These are phyloP conservation scores for Bombardia bombarda DNA, from an alignment of 495 filamentous ascomycete species.

Conservation along the genomic window DNA sequence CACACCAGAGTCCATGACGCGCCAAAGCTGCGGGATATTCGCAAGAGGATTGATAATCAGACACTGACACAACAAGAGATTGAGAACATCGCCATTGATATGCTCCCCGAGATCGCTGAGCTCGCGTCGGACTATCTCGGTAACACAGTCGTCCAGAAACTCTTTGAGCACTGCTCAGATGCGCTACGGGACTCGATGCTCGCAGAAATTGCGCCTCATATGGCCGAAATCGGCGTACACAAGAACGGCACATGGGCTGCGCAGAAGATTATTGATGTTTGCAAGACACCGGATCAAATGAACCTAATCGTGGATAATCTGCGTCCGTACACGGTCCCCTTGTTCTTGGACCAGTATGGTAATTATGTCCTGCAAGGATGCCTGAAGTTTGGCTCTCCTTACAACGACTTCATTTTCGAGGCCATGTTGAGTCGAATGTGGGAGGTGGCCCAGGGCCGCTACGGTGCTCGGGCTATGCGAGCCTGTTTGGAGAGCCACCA, in stretches of 20 bases:
- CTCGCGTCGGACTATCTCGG: slow-evolving; percentile 91
- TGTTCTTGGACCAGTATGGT: slow-evolving; percentile 96
- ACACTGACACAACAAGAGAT: slow-evolving; percentile 79
- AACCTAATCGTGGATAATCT: slow-evolving; percentile 73
- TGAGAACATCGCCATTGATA: slow-evolving; percentile 80
- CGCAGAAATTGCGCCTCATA: slow-evolving; percentile 74
- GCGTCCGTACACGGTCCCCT: slow-evolving; percentile 73
- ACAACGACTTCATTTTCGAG: slow-evolving; percentile 96
- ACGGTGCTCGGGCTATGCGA: slow-evolving; percentile 91
- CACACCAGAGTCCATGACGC: slow-evolving; percentile 91
- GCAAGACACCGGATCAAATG: slow-evolving; percentile 78
- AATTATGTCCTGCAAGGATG: slow-evolving; percentile 98
- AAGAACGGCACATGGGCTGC: slow-evolving; percentile 99
- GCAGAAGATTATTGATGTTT: slow-evolving; percentile 97
- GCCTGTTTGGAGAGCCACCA: slow-evolving; percentile 96
- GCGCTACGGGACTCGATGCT: slow-evolving; percentile 87
- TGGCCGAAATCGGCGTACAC: slow-evolving; percentile 94
- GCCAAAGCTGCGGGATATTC: slow-evolving; percentile 89
- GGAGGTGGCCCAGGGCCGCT: slow-evolving; percentile 88
- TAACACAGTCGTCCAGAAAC: slow-evolving; percentile 98
- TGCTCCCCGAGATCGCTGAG: slow-evolving; percentile 95
- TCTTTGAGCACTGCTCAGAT: slow-evolving; percentile 95
- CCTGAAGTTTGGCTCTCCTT: slow-evolving; percentile 78
- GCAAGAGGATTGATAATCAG: slow-evolving; percentile 94
- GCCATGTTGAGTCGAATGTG: slow-evolving; percentile 92